phyloP scores from a whole-genome alignment of 768 basidiomycete genomes.

The Astraeus odoratus region DNA sequence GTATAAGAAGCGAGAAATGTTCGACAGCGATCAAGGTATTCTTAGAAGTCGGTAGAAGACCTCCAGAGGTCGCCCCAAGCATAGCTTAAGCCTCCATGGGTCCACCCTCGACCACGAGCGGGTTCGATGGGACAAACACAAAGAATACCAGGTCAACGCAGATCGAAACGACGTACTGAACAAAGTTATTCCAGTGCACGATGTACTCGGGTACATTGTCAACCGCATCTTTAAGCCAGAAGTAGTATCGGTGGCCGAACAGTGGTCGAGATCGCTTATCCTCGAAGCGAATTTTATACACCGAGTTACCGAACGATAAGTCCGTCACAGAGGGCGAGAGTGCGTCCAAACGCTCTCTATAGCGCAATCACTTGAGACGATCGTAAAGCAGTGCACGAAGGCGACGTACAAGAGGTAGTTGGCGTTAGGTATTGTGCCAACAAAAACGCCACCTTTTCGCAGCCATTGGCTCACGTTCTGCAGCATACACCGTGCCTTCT shows the following conservation, averaged over 20 bases:
- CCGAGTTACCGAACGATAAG: slow-evolving; percentile 82
- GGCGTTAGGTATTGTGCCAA: slow-evolving; percentile 95
- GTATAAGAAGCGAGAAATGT: slow-evolving; percentile 10
- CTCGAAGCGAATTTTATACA: slow-evolving; percentile 86
- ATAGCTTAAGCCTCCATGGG: too few species aligned
- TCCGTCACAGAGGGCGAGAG: slow-evolving; percentile 60
- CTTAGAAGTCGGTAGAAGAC: too few species aligned
- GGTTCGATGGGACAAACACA: too few species aligned
- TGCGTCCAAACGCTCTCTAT: slow-evolving; percentile 64
- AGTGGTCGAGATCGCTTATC: slow-evolving; percentile 51
- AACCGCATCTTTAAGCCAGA: slow-evolving; percentile 91
- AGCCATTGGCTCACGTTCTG: slow-evolving; percentile 80
- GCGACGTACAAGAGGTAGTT: slow-evolving; percentile 69
- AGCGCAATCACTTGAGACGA: slow-evolving; percentile 11
- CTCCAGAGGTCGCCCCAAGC: too few species aligned
- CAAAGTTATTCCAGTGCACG: slow-evolving; percentile 93
- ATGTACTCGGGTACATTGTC: slow-evolving; percentile 97
- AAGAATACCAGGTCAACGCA: not conserved
- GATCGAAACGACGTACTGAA: slow-evolving; percentile 44
- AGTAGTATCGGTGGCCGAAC: slow-evolving; percentile 92
- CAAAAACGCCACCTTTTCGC: slow-evolving; percentile 79
- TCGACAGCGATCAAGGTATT: too few species aligned
- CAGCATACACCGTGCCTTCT: slow-evolving; percentile 88
- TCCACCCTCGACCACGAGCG: too few species aligned
- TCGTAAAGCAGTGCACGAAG: slow-evolving; percentile 2